Evolutionary conservation across 1,284 basidiomycete species (phyloP).

Genomic region (Bondarzewia mesenterica): DNA sequence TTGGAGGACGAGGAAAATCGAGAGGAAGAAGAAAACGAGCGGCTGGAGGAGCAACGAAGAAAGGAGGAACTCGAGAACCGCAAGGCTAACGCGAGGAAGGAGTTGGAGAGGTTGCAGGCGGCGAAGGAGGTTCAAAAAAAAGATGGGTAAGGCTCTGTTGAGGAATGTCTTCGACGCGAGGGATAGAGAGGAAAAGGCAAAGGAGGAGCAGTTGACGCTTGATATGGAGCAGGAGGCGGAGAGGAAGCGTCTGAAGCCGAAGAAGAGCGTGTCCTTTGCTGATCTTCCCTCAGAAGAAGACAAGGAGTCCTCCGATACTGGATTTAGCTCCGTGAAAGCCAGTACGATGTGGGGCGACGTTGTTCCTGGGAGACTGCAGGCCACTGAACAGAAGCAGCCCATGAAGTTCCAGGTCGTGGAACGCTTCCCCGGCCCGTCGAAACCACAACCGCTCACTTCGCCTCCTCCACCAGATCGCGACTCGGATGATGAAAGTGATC

Average conservation of each 20-base stretch:
- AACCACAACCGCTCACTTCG: conserved; percentile 17
- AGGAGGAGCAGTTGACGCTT: conserved; percentile 22
- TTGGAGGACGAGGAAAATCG: conserved; percentile 62
- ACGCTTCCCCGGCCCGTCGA: conserved; percentile 31
- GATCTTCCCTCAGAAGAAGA: conserved; percentile 26
- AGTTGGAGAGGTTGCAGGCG: conserved; percentile 43
- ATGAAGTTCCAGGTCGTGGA: conserved; percentile 68
- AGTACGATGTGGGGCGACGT: conserved; percentile 46
- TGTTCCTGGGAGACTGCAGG: conserved; percentile 36
- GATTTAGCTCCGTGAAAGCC: conserved; percentile 10
- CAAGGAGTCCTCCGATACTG: conserved; percentile 5
- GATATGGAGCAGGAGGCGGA: conserved; percentile 17
- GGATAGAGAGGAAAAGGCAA: conserved; percentile 29
- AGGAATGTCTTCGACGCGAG: conserved; percentile 34
- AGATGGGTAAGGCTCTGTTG: conserved; percentile 63
- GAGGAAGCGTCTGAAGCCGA: conserved; percentile 24
- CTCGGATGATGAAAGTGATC: conserved; percentile 42
- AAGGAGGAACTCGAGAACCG: conserved; percentile 40
- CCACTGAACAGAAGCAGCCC: conserved; percentile 32
- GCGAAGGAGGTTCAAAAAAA: conserved; percentile 62
- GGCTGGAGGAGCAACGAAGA: conserved; percentile 31
- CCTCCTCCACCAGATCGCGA: conserved; percentile 21
- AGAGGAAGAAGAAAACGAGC: conserved; percentile 33
- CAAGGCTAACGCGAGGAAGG: conserved; percentile 41
- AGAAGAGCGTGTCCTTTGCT: conserved; percentile 63